Evolutionary conservation across 139 green algal species (phyloP).

Genomic region (Chlorella sorokiniana): DNA sequence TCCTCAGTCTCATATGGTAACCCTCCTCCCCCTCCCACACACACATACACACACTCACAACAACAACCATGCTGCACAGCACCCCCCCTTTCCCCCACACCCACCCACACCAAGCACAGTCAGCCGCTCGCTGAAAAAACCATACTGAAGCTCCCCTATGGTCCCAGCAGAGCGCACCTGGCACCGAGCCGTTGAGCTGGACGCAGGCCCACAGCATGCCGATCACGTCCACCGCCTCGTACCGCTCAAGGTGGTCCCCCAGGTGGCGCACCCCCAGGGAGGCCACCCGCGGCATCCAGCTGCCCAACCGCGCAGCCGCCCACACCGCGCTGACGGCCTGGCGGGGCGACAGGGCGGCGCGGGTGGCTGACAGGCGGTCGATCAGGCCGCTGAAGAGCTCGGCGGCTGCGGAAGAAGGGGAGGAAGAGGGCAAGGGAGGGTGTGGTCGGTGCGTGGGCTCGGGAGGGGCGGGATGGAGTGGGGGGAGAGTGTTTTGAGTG

Average conservation of each 20-base stretch:
- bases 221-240: neutral
- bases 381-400: neutral
- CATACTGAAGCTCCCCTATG: too few relatives aligned
- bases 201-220: conserved; percentile 16
- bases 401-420: neutral
- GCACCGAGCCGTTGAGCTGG: conserved; percentile 4
- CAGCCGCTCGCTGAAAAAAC: too few relatives aligned
- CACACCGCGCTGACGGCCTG: neutral
- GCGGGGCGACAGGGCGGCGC: neutral
- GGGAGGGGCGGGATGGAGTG: too few relatives aligned
- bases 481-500: too few relatives aligned
- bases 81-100: too few relatives aligned
- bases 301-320: neutral
- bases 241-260: neutral
- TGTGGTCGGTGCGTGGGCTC: neutral
- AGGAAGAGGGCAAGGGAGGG: neutral
- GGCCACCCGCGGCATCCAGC: neutral
- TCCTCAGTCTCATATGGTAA: too few relatives aligned
- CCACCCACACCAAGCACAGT: too few relatives aligned
- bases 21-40: too few relatives aligned
- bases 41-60: too few relatives aligned
- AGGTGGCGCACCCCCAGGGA: neutral
- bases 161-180: neutral
- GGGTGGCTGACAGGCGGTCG: neutral
- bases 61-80: too few relatives aligned